Conservation (phyloP, 1,284 basidiomycete genomes). For the Sanghuangporus baumii region DNA sequence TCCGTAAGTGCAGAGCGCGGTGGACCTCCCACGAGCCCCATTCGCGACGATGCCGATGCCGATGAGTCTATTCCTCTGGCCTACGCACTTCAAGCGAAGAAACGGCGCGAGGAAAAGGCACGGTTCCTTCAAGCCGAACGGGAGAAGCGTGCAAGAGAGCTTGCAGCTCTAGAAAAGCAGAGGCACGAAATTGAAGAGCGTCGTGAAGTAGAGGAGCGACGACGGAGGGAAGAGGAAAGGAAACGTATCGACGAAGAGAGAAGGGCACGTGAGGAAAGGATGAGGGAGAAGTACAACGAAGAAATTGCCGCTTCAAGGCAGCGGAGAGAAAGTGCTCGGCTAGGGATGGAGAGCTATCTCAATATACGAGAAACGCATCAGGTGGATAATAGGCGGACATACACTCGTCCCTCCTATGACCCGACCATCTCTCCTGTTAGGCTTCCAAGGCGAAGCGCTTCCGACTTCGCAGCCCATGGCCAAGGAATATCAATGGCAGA, state of each 20-base stretch:
- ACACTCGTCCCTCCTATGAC: slow-evolving; percentile 36
- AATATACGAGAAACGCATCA: slow-evolving; percentile 20
- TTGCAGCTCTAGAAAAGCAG: slow-evolving; percentile 33
- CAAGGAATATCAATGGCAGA: neutral
- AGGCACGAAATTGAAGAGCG: slow-evolving; percentile 43
- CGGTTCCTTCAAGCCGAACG: slow-evolving; percentile 58
- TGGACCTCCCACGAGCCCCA: neutral
- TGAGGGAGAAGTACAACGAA: slow-evolving; percentile 48
- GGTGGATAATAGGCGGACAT: slow-evolving; percentile 23
- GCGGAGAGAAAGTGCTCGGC: slow-evolving; percentile 52
- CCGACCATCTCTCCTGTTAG: slow-evolving; percentile 19
- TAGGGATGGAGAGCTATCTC: slow-evolving; percentile 32
- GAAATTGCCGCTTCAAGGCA: slow-evolving; percentile 55
- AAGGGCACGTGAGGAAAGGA: slow-evolving; percentile 36
- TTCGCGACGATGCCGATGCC: slow-evolving; percentile 23
- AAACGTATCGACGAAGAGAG: slow-evolving; percentile 39
- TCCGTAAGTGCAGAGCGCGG: neutral
- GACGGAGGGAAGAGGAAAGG: slow-evolving; percentile 51
- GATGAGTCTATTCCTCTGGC: slow-evolving; percentile 64
- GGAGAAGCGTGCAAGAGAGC: slow-evolving; percentile 40
- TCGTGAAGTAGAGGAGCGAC: slow-evolving; percentile 45
- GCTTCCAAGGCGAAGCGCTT: neutral
- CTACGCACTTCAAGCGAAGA: slow-evolving; percentile 60
- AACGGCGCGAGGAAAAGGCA: slow-evolving; percentile 66
- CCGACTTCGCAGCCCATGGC: neutral